These are phyloP conservation scores for Candida golubevii DNA, from an alignment of 805 yeast genomes.

Conservation along the genomic window DNA sequence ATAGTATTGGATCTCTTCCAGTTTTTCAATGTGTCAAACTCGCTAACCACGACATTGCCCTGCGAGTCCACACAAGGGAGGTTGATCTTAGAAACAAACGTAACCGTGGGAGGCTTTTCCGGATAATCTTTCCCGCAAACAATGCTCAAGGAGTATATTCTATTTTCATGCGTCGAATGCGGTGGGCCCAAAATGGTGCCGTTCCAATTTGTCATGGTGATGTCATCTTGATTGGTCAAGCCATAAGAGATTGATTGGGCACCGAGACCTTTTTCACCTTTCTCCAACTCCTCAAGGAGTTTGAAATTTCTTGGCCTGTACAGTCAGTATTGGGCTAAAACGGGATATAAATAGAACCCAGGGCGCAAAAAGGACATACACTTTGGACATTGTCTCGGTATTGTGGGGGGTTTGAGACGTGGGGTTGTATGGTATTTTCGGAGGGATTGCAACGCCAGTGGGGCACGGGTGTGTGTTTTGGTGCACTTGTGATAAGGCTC, in stretches of 20 bases:
- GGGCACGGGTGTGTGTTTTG: conserved; percentile 4
- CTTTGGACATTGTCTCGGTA: conserved; percentile 36
- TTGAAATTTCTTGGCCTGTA: conserved; percentile 87
- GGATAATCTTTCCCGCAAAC: conserved; percentile 86
- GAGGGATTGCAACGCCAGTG: background rate
- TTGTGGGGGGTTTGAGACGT: background rate
- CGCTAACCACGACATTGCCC: conserved; percentile 44
- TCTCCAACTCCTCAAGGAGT: conserved; percentile 91
- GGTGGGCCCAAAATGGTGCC: conserved; percentile 99
- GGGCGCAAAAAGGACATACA: conserved; percentile 30
- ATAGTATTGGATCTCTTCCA: conserved; percentile 92
- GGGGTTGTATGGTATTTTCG: background rate
- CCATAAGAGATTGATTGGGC: conserved; percentile 98
- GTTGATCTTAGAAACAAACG: conserved; percentile 78
- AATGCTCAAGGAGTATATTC: conserved; percentile 81
- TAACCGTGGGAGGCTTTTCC: conserved; percentile 79
- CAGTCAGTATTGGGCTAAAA: conserved; percentile 16
- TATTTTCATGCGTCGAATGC: conserved; percentile 79
- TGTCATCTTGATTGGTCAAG: conserved; percentile 82
- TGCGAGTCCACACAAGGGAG: conserved; percentile 81
- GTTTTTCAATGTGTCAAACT: conserved; percentile 64
- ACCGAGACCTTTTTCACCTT: conserved; percentile 96
- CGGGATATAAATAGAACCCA: background rate
- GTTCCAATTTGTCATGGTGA: conserved; percentile 93
- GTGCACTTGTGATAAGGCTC: conserved; percentile 1